A percentile compares a stretch with the other conserved stretches of the same genome.
Evolutionary conservation across 176 grass and related monocot species (phyloP).

Genomic region (Hsuehochloa calcarea): DNA sequence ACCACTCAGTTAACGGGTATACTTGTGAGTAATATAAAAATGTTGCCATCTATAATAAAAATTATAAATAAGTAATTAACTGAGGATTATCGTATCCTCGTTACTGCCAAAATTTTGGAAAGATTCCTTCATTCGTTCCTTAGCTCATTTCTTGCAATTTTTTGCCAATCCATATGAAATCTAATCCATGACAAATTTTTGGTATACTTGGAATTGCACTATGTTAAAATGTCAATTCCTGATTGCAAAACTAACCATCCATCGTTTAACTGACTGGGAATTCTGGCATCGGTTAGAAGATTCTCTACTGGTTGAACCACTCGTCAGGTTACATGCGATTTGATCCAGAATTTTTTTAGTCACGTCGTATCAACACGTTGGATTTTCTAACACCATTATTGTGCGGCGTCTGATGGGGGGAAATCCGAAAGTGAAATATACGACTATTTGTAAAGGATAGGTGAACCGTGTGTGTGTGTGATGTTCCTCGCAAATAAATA

Average conservation of each 20-base stretch:
- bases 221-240: background rate
- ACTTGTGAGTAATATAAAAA: rapidly evolving
- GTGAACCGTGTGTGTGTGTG: background rate
- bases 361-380: background rate
- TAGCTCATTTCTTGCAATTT: background rate
- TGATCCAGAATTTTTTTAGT: background rate
- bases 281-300: background rate
- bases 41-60: too few species aligned
- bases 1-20: too few species aligned
- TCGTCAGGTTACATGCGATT: background rate
- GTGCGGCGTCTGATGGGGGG: background rate
- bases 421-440: conserved; percentile 4
- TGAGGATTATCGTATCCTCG: too few species aligned
- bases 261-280: background rate
- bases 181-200: background rate
- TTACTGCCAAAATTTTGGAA: background rate
- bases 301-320: background rate
- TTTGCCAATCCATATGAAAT: background rate
- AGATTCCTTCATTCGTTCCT: background rate
- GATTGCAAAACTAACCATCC: background rate
- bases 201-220: background rate
- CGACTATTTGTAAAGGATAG: background rate
- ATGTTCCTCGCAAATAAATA: too few species aligned
- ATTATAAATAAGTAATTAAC: too few species aligned
- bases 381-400: background rate